Percentiles rank a stretch among this genome's conserved stretches.
Conservation (phyloP, 2,329 filamentous ascomycete genomes). For the Xylariaceae sp. region DNA sequence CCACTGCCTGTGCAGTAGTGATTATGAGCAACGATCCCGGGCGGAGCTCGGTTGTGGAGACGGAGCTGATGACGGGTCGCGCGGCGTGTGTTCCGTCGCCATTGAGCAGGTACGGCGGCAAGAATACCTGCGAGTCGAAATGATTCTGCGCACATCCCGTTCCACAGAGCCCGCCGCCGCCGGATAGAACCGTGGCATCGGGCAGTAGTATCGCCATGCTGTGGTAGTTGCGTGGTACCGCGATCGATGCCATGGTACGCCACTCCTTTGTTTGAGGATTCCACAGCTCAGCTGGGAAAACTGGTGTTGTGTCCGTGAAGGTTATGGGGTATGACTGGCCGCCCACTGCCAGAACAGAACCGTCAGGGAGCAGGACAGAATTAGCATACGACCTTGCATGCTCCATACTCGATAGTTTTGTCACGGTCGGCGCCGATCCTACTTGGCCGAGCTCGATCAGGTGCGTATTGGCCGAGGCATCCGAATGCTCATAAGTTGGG, state of each 20-base stretch:
- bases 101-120: slow-evolving; percentile 46
- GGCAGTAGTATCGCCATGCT: slow-evolving; percentile 39
- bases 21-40: slow-evolving; percentile 35
- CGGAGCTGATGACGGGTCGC: slow-evolving; percentile 37
- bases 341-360: slow-evolving; percentile 38
- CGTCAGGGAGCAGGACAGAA: slow-evolving; percentile 39
- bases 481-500: slow-evolving; percentile 37
- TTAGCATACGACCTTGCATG: slow-evolving; percentile 38
- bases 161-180: slow-evolving; percentile 46
- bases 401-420: slow-evolving; percentile 34
- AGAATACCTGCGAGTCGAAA: slow-evolving; percentile 46
- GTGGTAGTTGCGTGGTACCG: slow-evolving; percentile 40
- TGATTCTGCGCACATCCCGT: slow-evolving; percentile 41
- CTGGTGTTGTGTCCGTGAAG: slow-evolving; percentile 36
- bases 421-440: slow-evolving; percentile 25
- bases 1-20: slow-evolving; percentile 26
- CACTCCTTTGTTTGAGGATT: slow-evolving; percentile 35
- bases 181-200: slow-evolving; percentile 42
- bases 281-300: slow-evolving; percentile 38
- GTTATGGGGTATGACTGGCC: slow-evolving; percentile 35
- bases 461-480: slow-evolving; percentile 39
- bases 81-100: slow-evolving; percentile 33
- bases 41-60: slow-evolving; percentile 28
- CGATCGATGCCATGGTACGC: slow-evolving; percentile 29
- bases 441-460: slow-evolving; percentile 39